Conservation (phyloP, 495 filamentous ascomycete genomes). For the Wilcoxina mikolae region DNA sequence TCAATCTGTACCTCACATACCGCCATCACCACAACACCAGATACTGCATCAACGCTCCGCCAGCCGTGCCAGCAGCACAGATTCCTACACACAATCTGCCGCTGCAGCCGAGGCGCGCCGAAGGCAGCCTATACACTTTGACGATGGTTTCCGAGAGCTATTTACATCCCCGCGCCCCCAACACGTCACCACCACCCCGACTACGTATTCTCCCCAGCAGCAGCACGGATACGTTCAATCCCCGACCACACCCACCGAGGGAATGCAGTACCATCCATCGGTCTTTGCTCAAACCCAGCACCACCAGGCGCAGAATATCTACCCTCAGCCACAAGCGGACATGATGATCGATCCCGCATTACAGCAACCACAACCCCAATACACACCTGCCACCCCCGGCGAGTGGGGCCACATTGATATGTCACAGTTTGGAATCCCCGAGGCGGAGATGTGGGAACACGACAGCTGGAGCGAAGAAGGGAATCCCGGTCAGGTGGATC, state of each 20-base stretch:
- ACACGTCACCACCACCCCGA: constrained; percentile 14
- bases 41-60: constrained; percentile 6
- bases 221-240: constrained; percentile 11
- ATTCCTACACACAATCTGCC: constrained; percentile 17
- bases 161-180: constrained; percentile 21
- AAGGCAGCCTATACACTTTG: constrained; percentile 22
- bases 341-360: constrained; percentile 26
- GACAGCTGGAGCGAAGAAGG: constrained; percentile 10
- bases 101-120: constrained; percentile 10
- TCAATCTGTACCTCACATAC: background rate
- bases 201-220: constrained; percentile 6
- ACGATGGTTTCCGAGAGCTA: constrained; percentile 24
- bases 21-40: background rate
- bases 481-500: constrained; percentile 43
- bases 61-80: constrained; percentile 14
- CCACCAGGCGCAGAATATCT: constrained; percentile 17
- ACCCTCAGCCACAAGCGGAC: constrained; percentile 15
- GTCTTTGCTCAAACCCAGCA: constrained; percentile 8
- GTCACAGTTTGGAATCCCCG: constrained; percentile 20
- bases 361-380: constrained; percentile 10
- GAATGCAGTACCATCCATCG: constrained; percentile 7
- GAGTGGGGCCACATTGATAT: constrained; percentile 25
- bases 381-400: background rate
- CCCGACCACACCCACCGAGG: constrained; percentile 4
- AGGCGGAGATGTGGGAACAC: constrained; percentile 4